phyloP scores from a whole-genome alignment of 768 basidiomycete genomes.

The Tricholoma terreum region DNA sequence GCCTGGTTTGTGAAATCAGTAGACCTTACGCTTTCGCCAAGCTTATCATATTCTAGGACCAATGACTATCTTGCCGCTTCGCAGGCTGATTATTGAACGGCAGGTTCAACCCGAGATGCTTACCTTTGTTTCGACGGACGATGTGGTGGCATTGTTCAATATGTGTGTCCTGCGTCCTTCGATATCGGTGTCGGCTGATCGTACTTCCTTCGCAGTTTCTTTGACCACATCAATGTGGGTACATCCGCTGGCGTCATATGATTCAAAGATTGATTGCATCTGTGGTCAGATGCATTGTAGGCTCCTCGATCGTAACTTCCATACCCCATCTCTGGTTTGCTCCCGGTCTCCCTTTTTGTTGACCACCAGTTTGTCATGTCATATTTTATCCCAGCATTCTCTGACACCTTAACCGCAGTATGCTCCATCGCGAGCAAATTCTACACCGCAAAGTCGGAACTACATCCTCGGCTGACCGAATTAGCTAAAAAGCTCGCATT shows the following conservation, averaged over 20 bases:
- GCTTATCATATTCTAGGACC: constrained; percentile 51
- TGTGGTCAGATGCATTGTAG: constrained; percentile 66
- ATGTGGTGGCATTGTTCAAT: constrained; percentile 88
- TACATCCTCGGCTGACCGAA: constrained; percentile 76
- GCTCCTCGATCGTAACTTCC: constrained; percentile 82
- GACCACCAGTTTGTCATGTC: constrained; percentile 70
- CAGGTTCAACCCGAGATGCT: constrained; percentile 94
- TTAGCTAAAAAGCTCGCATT: constrained; percentile 88
- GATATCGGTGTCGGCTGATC: constrained; percentile 8
- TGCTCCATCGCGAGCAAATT: constrained; percentile 95
- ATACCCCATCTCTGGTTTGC: constrained; percentile 91
- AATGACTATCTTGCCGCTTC: constrained; percentile 83
- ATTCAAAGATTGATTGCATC: constrained; percentile 8
- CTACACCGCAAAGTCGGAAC: constrained; percentile 76
- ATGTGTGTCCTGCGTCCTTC: constrained; percentile 53
- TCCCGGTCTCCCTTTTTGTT: constrained; percentile 93
- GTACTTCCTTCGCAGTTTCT: constrained; percentile 48
- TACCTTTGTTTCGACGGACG: constrained; percentile 80
- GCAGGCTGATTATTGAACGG: constrained; percentile 80
- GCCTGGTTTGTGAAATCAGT: constrained; percentile 55
- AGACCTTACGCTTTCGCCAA: background rate
- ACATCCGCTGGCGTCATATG: background rate
- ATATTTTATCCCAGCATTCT: constrained; percentile 2
- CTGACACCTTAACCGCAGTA: constrained; percentile 45
- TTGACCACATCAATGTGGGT: constrained; percentile 71